Conservation (phyloP, 163 green algal species). For the Scenedesmus sp. region DNA sequence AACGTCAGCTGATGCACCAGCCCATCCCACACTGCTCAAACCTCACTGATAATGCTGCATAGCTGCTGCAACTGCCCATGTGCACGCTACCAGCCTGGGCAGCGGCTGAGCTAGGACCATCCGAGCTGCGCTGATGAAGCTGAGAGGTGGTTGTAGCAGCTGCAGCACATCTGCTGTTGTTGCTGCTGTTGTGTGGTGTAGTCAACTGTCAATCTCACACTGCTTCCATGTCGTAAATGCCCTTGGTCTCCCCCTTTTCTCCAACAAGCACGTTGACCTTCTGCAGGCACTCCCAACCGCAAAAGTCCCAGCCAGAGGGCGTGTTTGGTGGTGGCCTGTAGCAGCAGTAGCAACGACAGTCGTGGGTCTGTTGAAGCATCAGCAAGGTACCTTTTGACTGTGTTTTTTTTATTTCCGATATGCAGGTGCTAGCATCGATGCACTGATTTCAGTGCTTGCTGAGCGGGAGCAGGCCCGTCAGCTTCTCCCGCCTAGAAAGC, state of each 20-base stretch:
- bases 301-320: slow-evolving; percentile 15
- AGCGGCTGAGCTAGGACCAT: no score
- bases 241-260: not conserved
- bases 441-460: not conserved
- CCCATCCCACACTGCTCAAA: no score
- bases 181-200: not conserved
- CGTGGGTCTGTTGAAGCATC: not conserved
- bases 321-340: slow-evolving; percentile 20
- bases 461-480: not conserved
- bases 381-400: not conserved
- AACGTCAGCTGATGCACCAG: no score
- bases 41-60: no score
- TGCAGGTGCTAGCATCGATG: no score
- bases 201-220: not conserved
- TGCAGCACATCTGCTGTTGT: not conserved
- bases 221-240: slow-evolving; percentile 29
- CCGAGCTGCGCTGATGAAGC: no score
- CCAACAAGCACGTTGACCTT: not conserved
- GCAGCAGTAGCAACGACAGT: not conserved
- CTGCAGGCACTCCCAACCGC: slow-evolving; percentile 15
- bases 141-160: not conserved
- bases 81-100: no score
- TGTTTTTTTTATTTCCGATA: not conserved
- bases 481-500: not conserved
- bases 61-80: no score